Conservation (phyloP, 371 early-diverging fungal genomes). For the Basidiobolus meristosporus region DNA sequence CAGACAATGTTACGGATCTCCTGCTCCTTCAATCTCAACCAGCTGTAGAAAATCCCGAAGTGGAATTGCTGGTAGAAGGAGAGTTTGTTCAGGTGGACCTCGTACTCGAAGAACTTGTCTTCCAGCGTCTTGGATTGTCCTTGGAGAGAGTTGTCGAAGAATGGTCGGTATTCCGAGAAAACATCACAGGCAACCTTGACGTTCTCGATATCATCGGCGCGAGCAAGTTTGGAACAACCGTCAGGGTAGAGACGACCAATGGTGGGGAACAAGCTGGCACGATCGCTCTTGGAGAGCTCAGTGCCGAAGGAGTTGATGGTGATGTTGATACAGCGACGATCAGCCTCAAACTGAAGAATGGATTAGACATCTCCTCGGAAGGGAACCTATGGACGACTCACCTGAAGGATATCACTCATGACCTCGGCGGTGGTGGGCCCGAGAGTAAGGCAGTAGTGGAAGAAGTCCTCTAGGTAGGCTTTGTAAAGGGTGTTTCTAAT, state of each 20-base stretch:
- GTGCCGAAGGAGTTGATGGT: constrained; percentile 96
- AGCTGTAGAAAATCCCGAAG: constrained; percentile 91
- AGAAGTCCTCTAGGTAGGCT: constrained; percentile 95
- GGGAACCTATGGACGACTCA: too few species aligned
- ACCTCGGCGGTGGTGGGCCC: constrained; percentile 83
- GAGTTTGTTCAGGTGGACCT: constrained; percentile 81
- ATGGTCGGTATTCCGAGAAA: constrained; percentile 63
- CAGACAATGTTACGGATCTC: constrained; percentile 98
- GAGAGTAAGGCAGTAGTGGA: constrained; percentile 62
- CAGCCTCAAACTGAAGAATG: constrained; percentile 77
- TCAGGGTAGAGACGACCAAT: constrained; percentile 86
- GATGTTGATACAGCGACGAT: constrained; percentile 91
- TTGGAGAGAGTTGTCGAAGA: constrained; percentile 40
- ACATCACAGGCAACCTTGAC: constrained; percentile 69
- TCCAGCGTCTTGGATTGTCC: constrained; percentile 59
- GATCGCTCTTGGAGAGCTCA: constrained; percentile 89
- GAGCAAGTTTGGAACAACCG: constrained; percentile 61
- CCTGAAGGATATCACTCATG: constrained; percentile 82
- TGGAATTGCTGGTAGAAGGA: constrained; percentile 95
- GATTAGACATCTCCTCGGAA: too few species aligned
- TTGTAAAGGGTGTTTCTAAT: constrained; percentile 96
- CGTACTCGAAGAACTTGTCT: constrained; percentile 87
- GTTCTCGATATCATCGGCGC: constrained; percentile 86
- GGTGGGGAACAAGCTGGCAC: constrained; percentile 78
- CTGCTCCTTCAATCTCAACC: constrained; percentile 95